Conservation (phyloP, 2,329 filamentous ascomycete species). For the Huntiella omanensis region DNA sequence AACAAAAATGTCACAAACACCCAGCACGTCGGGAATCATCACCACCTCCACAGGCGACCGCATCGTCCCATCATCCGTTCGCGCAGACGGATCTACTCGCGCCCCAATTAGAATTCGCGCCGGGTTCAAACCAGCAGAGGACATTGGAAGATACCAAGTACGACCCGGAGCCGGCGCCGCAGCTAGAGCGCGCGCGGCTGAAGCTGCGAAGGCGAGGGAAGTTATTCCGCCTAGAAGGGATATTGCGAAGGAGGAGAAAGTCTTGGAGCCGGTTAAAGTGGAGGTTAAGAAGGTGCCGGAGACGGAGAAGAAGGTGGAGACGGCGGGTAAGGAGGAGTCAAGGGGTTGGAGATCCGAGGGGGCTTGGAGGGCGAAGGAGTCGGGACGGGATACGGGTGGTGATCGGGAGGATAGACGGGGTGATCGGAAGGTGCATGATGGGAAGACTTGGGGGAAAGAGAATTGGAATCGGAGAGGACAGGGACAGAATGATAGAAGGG, state of each 20-base stretch:
- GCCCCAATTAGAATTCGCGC: constrained; percentile 89
- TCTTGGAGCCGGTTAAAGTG: background rate
- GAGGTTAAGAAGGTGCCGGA: background rate
- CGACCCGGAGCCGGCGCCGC: constrained; percentile 60
- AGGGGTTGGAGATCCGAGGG: background rate
- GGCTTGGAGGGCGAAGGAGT: background rate
- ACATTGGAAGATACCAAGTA: constrained; percentile 92
- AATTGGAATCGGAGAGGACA: background rate
- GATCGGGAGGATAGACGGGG: background rate
- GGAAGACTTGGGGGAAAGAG: background rate
- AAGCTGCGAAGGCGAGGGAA: background rate
- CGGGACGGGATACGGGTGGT: background rate
- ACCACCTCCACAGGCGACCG: constrained; percentile 62
- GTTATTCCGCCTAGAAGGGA: background rate
- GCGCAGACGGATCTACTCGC: constrained; percentile 76
- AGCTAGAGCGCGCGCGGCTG: constrained; percentile 15
- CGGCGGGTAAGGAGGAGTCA: background rate
- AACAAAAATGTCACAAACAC: background rate
- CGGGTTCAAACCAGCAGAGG: constrained; percentile 84
- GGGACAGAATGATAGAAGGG: background rate
- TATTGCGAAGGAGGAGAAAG: background rate
- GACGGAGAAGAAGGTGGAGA: background rate
- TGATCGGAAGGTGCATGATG: background rate
- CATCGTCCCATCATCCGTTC: constrained; percentile 71
- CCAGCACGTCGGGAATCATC: constrained; percentile 47